Evolutionary conservation across 2,329 filamentous ascomycete genomes (phyloP), one percentile per base, ranked within the genome.

Genomic region (Macroventuria anomochaeta): DNA sequence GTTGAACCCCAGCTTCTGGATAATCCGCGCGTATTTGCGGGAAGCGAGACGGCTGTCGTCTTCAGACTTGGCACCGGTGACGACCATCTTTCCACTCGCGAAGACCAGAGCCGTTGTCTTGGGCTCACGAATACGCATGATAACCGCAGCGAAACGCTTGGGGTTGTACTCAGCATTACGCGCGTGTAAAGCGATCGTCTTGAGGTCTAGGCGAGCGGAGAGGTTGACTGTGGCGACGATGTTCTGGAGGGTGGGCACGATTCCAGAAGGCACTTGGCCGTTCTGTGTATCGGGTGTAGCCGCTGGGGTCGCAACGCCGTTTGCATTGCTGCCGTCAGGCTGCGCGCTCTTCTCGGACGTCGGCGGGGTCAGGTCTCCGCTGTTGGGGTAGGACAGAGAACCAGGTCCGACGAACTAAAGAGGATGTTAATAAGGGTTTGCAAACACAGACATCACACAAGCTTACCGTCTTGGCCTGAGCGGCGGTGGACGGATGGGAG

Each of bases 101-200:
- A 99, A 99, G 82, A 99, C 97, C 52, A 99, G 80, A 5, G 95
- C 95, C 2, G 95, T 99, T 4, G 95, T 99, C 83, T 99, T 99
- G 57, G 95, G 95, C 71, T 99, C 95, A 71, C 95, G 93, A 67
- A 99, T 99, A 81, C 95, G 92, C 95, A 99, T 97, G 78, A 99
- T 97, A 63, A 97, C 93, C 74, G 93, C 93, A 69, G 93, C 95
- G 75, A 97, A 97, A 89, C 93, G 93, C 92, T 97, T 96, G 59
- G 92, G 93, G 75, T 96, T 97, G 83, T 97, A 97, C 83, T 97
- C 95, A 61, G 95, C 95, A 77, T 97, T 99, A 79, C 95, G 88
- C 62, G 95, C 95, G 79, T 99, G 95, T 75, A 97, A 85, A 69
- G 95, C 95, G 76, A 99, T 97, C 69, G 95, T 97, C 89, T 97